phyloP scores from a whole-genome alignment of 2,329 filamentous ascomycete species.

The Corniculantispora saksenae region DNA sequence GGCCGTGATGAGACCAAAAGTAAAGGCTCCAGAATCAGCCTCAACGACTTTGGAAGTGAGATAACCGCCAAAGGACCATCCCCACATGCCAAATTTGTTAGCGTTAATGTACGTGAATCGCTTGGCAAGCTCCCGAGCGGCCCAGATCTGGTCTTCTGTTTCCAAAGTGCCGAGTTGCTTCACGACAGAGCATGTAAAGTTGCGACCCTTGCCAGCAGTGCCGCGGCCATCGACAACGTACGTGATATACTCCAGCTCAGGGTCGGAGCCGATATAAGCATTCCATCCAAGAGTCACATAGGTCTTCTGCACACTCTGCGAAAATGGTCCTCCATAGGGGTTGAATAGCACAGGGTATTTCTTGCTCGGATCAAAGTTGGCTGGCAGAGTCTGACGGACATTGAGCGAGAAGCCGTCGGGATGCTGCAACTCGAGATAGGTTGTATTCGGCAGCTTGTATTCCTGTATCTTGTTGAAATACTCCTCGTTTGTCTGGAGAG shows the following conservation, averaged over 20 bases:
- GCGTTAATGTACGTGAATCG: slow-evolving; percentile 57
- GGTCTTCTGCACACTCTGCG: slow-evolving; percentile 60
- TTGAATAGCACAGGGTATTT: slow-evolving; percentile 68
- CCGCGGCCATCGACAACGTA: slow-evolving; percentile 70
- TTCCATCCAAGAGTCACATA: slow-evolving; percentile 60
- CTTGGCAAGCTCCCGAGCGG: slow-evolving; percentile 55
- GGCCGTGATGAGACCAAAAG: slow-evolving; percentile 63
- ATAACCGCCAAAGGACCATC: slow-evolving; percentile 70
- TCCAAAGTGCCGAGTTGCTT: slow-evolving; percentile 64
- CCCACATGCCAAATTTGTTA: slow-evolving; percentile 65
- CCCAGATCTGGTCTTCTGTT: slow-evolving; percentile 67
- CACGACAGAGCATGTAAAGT: slow-evolving; percentile 60
- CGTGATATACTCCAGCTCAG: slow-evolving; percentile 67
- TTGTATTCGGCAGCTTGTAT: slow-evolving; percentile 65
- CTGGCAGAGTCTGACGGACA: slow-evolving; percentile 65
- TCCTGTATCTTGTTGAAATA: slow-evolving; percentile 56
- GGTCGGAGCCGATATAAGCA: slow-evolving; percentile 66
- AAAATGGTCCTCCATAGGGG: slow-evolving; percentile 67
- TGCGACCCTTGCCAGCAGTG: slow-evolving; percentile 64
- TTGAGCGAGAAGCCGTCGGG: slow-evolving; percentile 63
- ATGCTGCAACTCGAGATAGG: slow-evolving; percentile 63
- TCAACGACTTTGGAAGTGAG: slow-evolving; percentile 68
- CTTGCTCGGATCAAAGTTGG: slow-evolving; percentile 62
- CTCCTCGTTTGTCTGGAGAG: slow-evolving; percentile 60
- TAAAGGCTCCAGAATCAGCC: slow-evolving; percentile 59